Base-by-base conservation (phyloP, 2,329 filamentous ascomycete species). In the Sarocladium kiliense region DNA sequence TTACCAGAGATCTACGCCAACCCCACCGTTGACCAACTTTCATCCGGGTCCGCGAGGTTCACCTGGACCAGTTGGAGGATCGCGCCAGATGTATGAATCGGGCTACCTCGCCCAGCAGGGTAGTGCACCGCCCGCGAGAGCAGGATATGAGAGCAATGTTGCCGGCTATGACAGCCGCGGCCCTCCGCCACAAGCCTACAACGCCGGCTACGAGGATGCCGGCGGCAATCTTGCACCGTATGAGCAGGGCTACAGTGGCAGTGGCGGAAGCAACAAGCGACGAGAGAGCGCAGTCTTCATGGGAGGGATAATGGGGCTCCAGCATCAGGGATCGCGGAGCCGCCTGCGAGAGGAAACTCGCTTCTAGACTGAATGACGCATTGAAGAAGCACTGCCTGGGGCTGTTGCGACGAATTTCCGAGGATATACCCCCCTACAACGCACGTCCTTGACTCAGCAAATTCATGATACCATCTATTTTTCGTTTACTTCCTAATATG, bases 231-330 rank as follows among this genome's bases (percentile, higher is more conserved):
- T 61, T 25, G 56, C 58, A 21, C 57, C 62, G 16, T 62, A 68
- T 57, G 75, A 79, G 49, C 74, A 74, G 55, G 65, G 50, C 12
- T 37, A 66, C 39, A 63, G 62, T 34, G 58, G 60, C 21, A 62
- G 62, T 58, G 18, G 30, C 18, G 47, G 47, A 18, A 51, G 47
- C 34, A 79, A 72, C 39, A 80, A 76, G 63, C 74, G 81, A 50
- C 77, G 84, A 51, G 83, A 87, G 67, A 87, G 84, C 62, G 73
- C 75, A 45, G 81, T 86, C 66, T 81, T 84, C 58, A 74, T 79
- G 63, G 73, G 78, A 56, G 71, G 72, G 19, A 72, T 77, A 60
- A 66, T 70, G 53, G 73, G 75, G 25, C 66, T 81, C 30, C 77
- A 73, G 54, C 73, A 76, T 19, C 79, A 81, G 60, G 69, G 70